Evolutionary conservation across 768 basidiomycete species (phyloP), one percentile per base, ranked within the genome.

Genomic region (Suillus hirtellus): DNA sequence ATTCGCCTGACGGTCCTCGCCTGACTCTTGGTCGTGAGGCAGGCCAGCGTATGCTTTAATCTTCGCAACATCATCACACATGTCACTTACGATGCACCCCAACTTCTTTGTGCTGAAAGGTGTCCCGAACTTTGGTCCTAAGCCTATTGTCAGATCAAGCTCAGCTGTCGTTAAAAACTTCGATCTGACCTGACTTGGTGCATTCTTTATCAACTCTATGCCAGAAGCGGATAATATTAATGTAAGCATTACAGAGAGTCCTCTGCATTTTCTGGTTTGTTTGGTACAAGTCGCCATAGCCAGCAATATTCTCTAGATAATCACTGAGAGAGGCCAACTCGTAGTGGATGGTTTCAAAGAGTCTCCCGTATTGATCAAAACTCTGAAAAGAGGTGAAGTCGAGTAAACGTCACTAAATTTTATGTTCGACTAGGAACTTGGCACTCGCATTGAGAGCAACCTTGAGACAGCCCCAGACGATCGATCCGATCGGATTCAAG

Each of bases 161-260:
- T 11, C 19, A 17, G 19, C 19, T 43, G 19, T 19, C 43, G 8
- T 43, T 19, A 3, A 3, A 43, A 43, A 43, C 43, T 6, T 34
- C 0, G 19, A 11, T 43, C 52, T 53, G 34, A 53, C 54, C 61
- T 14, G 53, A 65, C 19, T 47, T 52, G 1, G 64, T 24, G 55
- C 71, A 72, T 37, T 72, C 69, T 38, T 70, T 70, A 47, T 70
- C 63, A 6, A 71, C 70, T 5, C 66, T 64, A 27, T 58, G 19
- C 71, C 70, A 72, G 47, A 72, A 72, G 37, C 65, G 67, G 44
- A 72, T 42, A 15, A 72, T 67, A 34, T 66, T 66, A n/a, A 65
- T 66, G 43, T 68, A 72, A 11, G 70, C 47, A 1, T 62, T 21
- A 53, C 64, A 70, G 35, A 72, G 56, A 2, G 65, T 43, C 4